These are phyloP conservation scores for Chlorella variabilis DNA, from an alignment of 163 green algal species.

Conservation along the genomic window DNA sequence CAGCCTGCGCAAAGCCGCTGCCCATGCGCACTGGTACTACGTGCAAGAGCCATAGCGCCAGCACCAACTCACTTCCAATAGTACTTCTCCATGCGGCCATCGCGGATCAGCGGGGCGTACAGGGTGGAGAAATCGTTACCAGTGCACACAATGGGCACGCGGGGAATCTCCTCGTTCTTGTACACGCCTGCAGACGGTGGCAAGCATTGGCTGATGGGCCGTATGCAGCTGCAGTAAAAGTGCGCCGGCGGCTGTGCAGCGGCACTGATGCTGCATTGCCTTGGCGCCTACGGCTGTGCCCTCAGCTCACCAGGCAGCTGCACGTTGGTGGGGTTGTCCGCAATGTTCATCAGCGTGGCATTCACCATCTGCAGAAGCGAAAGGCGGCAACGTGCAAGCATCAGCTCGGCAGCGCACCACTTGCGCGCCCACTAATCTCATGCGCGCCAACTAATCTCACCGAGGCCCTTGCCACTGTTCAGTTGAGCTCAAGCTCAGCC, in stretches of 20 bases:
- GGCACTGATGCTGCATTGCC: no score
- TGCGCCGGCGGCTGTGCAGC: no score
- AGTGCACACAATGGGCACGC: constrained; percentile 97
- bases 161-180: constrained; percentile 95
- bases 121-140: constrained; percentile 99
- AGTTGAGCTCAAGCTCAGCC: no score
- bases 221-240: background rate
- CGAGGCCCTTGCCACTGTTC: no score
- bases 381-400: background rate
- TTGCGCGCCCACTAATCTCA: no score
- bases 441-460: no score
- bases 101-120: constrained; percentile 98
- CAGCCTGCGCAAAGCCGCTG: no score
- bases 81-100: constrained; percentile 98
- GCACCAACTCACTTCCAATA: constrained; percentile 26
- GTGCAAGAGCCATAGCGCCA: no score
- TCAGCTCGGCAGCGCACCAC: no score
- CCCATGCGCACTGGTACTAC: no score
- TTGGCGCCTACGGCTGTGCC: background rate
- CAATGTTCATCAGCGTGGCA: constrained; percentile 99
- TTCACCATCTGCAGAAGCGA: constrained; percentile 91
- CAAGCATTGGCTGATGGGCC: background rate
- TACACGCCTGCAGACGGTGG: constrained; percentile 78
- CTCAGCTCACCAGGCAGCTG: constrained; percentile 90
- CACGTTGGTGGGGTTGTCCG: constrained; percentile 99